Evolutionary conservation across 768 basidiomycete genomes (phyloP), one percentile per base, ranked within the genome.

Genomic region (Myochromella boudieri): DNA sequence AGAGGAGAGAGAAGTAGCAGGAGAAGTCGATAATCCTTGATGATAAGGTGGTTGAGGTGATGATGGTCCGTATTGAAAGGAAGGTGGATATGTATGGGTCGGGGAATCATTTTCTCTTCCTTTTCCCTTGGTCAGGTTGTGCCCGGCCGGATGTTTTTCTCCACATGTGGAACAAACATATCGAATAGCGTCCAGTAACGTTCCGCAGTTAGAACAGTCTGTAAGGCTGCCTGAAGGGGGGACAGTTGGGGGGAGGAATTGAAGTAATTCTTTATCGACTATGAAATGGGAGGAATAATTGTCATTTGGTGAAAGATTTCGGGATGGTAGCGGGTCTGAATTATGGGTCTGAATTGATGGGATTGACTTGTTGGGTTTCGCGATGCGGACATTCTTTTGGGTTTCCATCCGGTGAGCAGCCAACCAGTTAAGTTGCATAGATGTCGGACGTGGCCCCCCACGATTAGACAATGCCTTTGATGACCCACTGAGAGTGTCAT

Each of bases 81-180:
- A 17, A 34, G 33, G 70, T 22, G 70, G 72, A 41, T 69, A 67
- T 29, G 37, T 63, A 37, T 44, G 53, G 42, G 28, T 56, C 24
- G 14, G 60, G 54, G 24, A 49, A 50, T 36, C 53, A 48, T 42
- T 57, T 60, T 62, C 72, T 44, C 71, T 74, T 38, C 70, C 74
- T 65, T 81, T 86, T 25, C 78, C 80, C 52, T 82, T 81, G 34
- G 63, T 57, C 48, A 41, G 60, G 18, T 43, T 54, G 49, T 39
- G 51, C 44, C 48, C 51, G 40, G 62, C 58, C 5, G 86, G 79
- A 37, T 75, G 66, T 62, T 84, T 90, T 65, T 90, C 87, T 7
- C 91, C 92, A 57, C 94, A 95, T 18, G 84, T 86, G 3, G 85
- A 77, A 59, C 95, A 97, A 11, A 95, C 85, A 63, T 97, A 97